Percentiles rank a stretch among this genome's conserved stretches.
phyloP scores from a whole-genome alignment of 306 rosid species.

The Rubus parviflorus region DNA sequence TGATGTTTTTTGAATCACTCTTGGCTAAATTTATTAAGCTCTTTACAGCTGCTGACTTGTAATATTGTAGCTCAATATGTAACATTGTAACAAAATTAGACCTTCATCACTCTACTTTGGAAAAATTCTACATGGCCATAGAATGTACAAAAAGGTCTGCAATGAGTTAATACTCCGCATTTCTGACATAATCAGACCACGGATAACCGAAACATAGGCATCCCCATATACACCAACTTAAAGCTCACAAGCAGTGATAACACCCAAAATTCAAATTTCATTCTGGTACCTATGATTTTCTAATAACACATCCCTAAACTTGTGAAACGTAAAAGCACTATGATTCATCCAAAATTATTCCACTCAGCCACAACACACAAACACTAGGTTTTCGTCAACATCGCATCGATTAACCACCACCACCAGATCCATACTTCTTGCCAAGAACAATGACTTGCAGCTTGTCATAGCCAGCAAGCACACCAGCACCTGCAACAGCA shows the following conservation, averaged over 20 bases:
- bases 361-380: slow-evolving; percentile 25
- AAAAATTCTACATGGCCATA: not conserved
- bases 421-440: slow-evolving; percentile 93
- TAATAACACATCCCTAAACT: slow-evolving; percentile 26
- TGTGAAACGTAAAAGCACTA: slow-evolving; percentile 17
- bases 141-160: not conserved
- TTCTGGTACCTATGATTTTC: slow-evolving; percentile 28
- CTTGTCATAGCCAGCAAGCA: slow-evolving; percentile 89
- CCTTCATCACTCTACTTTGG: not conserved
- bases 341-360: slow-evolving; percentile 39
- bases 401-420: slow-evolving; percentile 58
- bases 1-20: not conserved
- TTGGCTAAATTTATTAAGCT: not conserved
- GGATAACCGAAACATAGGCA: not conserved
- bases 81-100: not conserved
- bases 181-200: not conserved
- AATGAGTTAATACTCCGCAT: too few species aligned
- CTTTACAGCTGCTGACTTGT: not conserved
- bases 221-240: not conserved
- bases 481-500: slow-evolving; percentile 96
- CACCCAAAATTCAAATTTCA: slow-evolving; percentile 25
- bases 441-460: slow-evolving; percentile 76
- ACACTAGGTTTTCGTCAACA: slow-evolving; percentile 30
- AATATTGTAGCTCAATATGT: not conserved
- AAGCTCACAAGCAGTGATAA: slow-evolving; percentile 17